Evolutionary conservation across 2,329 filamentous ascomycete species (phyloP), one percentile per base, ranked within the genome.

Genomic region (Penicillium expansum): DNA sequence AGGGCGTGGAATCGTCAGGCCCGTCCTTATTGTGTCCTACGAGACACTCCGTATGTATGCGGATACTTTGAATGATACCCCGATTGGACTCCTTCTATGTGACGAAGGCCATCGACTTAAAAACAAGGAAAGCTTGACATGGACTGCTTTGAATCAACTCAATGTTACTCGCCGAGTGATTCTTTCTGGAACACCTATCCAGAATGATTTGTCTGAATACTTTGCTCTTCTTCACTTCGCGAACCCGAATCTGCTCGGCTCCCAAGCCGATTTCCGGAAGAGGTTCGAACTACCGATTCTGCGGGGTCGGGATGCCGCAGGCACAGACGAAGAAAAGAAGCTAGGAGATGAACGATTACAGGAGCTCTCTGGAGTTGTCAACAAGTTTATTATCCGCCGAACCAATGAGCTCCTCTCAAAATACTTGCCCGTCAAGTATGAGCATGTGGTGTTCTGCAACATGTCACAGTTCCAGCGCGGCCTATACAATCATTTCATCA

Each of bases 351-450:
- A 92, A 67, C 87, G 92, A 51, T 83, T 96, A 20, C 80, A 82
- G 4, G 93, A 96, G 68, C 83, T 99, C 14, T 84, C 96, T 3
- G 80, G 81, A 2, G 80, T 96, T 43, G 94, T 99, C 70, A 99
- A 97, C 78, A 97, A 96, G 69, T 99, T 99, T 77, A 95, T 99
- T 72, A 99, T 99, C 67, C 89, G 94, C 58, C 87, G 94, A 56
- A 97, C 93, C 4, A 99, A 99, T 82, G 94, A 99, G 70, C 96
- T 99, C 60, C 78, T 99, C 24, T 97, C 93, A 50, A 99, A 99
- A 74, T 99, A 99, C 71, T 78, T 99, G 57, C 94, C 94, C 0
- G 87, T 97, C 79, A 99, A 99, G 79, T 99, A 99, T 75, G 94
- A 99, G 75, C 94, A 99, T 72, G 94, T 99, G 30, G 94, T 99